Base-by-base conservation (phyloP, 768 basidiomycete genomes). In the Daedaleopsis nitida region DNA sequence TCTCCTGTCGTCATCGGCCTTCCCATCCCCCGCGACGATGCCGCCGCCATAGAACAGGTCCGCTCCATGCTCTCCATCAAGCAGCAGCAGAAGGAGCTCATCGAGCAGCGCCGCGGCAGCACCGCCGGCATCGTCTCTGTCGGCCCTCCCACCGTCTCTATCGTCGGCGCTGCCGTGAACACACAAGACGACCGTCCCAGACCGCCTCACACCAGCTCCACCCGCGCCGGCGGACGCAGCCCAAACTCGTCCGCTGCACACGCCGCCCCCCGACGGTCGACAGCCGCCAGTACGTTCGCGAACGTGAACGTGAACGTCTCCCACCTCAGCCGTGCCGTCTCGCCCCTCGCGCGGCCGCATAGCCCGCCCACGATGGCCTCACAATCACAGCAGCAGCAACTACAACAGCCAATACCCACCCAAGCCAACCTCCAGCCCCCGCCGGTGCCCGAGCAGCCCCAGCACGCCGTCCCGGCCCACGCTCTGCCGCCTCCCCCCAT, bases 61-160 rank as follows among this genome's bases (percentile, higher is more conserved):
- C 80, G 86, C 69, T 83, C 85, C 19, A 83, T 83, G 76, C 78
- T 86, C 60, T 73, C 79, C 38, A 80, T 84, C 52, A 90, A 89
- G 68, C 87, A 87, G 71, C 86, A 86, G 66, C 90, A 88, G 72
- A 86, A 89, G 73, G 82, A 85, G 50, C 75, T 87, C 58, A 84
- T 86, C 57, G 87, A 91, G 71, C 86, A 88, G 73, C 82, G 88
- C 52, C 76, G 89, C 64, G 87, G 82, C 11, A 87, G 86, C 69
- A 74, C 79, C 14, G 84, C 70, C 1, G 68, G 69, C 52, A 55
- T 68, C 32, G 24, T 66, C 64, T 39, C 65, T 37, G 60, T 67
- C 34, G 68, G 58, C 17, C 63, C 71, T 16, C 71, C 73, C 24
- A 34, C 64, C 7, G 67, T 70, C 17, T 57, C 65, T 42, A 70